Evolutionary conservation across 805 yeast genomes (phyloP).

Genomic region (Blastobotrys robertii): DNA sequence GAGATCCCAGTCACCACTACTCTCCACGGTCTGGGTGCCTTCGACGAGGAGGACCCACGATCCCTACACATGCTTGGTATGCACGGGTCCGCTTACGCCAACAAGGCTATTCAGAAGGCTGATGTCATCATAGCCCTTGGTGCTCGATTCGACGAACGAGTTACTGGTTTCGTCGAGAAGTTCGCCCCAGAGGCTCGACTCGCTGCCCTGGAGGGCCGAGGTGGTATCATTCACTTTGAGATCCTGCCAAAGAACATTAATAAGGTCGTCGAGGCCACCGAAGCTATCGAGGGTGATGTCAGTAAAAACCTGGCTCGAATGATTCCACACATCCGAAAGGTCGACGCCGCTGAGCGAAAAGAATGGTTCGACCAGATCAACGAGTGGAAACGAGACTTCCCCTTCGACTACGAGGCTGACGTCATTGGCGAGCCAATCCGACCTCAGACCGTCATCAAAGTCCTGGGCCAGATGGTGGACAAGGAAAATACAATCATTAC

Average conservation of each 20-base stretch:
- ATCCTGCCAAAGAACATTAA: slow-evolving; percentile 94
- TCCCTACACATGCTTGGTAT: slow-evolving; percentile 95
- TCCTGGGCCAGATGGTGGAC: slow-evolving; percentile 64
- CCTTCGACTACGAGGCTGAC: slow-evolving; percentile 73
- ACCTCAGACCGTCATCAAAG: slow-evolving; percentile 85
- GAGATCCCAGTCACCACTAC: slow-evolving; percentile 95
- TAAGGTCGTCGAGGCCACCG: slow-evolving; percentile 89
- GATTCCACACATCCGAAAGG: slow-evolving; percentile 58
- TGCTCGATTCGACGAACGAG: slow-evolving; percentile 98
- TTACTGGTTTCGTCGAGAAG: slow-evolving; percentile 72
- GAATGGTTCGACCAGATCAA: slow-evolving; percentile 71
- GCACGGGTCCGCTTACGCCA: slow-evolving; percentile 97
- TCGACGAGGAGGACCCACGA: slow-evolving; percentile 83
- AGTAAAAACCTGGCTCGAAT: slow-evolving; percentile 63
- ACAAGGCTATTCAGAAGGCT: slow-evolving; percentile 86
- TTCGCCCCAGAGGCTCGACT: slow-evolving; percentile 90
- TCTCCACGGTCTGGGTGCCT: slow-evolving; percentile 87
- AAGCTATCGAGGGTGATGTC: slow-evolving; percentile 95
- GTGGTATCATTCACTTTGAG: slow-evolving; percentile 96
- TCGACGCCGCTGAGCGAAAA: slow-evolving; percentile 45
- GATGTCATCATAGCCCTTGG: slow-evolving; percentile 92
- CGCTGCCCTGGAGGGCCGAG: slow-evolving; percentile 81
- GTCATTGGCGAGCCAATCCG: slow-evolving; percentile 46
- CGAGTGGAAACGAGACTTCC: slow-evolving; percentile 80
- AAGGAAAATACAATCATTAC: slow-evolving; percentile 77